A percentile compares a stretch with the other conserved stretches of the same genome.
phyloP scores from a whole-genome alignment of 345 rosid genomes.

The Brassica incana region DNA sequence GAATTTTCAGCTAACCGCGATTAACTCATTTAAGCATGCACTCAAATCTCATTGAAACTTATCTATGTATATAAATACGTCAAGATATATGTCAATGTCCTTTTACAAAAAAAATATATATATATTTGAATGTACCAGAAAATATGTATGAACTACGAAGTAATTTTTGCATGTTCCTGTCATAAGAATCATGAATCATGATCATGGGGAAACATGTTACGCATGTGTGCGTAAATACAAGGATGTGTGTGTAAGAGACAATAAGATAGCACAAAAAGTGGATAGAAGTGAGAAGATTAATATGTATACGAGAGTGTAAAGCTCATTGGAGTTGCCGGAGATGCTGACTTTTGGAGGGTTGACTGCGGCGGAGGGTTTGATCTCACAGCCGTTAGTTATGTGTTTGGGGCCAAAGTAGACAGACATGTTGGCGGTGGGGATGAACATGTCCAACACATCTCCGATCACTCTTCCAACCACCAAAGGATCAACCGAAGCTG shows the following conservation, averaged over 20 bases:
- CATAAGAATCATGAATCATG: not conserved
- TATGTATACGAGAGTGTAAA: conserved; percentile 62
- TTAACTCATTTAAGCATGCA: not conserved
- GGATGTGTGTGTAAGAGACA: not conserved
- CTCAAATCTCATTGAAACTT: not conserved
- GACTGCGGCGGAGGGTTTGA: conserved; percentile 71
- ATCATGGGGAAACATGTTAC: not conserved
- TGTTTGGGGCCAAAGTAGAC: conserved; percentile 71
- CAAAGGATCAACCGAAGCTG: conserved; percentile 74
- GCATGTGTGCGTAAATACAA: conserved; percentile 7
- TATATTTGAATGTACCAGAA: not conserved
- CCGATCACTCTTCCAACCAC: conserved; percentile 87
- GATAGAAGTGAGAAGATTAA: not conserved
- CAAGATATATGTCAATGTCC: too few species aligned
- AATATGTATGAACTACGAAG: not conserved
- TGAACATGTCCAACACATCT: conserved; percentile 83
- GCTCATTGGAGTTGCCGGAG: conserved; percentile 59
- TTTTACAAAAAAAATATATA: too few species aligned
- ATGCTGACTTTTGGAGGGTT: conserved; percentile 63
- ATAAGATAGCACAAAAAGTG: conserved; percentile 9
- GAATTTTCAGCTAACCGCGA: not conserved
- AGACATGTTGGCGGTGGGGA: conserved; percentile 61
- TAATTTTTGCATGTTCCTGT: conserved; percentile 13
- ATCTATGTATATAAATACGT: not conserved
- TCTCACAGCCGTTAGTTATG: conserved; percentile 75